These are phyloP conservation scores for Acanthamoeba sp. DNA, from an alignment of 208 protist genomes.

Conservation along the genomic window DNA sequence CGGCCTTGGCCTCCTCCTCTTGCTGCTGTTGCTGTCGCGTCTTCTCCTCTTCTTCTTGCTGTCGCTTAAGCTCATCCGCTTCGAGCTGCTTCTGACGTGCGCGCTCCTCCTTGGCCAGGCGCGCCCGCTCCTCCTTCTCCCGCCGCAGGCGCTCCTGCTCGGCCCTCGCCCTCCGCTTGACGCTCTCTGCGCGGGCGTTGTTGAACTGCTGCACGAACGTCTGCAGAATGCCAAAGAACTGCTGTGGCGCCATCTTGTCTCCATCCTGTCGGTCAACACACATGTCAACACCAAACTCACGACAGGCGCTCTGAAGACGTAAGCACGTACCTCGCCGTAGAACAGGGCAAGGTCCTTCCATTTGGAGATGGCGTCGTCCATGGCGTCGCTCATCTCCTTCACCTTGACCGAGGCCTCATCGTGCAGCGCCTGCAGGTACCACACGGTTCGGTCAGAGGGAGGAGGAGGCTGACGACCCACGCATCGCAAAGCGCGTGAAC, in stretches of 20 bases:
- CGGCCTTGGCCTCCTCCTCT: not conserved
- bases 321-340: not conserved
- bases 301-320: not conserved
- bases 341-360: slow-evolving; percentile 26
- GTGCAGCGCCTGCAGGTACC: not conserved
- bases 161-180: slow-evolving; percentile 3
- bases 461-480: too few species aligned
- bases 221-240: slow-evolving; percentile 38
- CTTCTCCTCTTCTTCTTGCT: not conserved
- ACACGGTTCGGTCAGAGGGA: not conserved
- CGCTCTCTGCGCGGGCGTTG: not conserved
- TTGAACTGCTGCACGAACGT: slow-evolving; percentile 51
- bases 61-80: too few species aligned
- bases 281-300: not conserved
- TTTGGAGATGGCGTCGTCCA: slow-evolving; percentile 20
- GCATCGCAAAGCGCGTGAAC: too few species aligned
- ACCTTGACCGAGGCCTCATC: slow-evolving; percentile 15
- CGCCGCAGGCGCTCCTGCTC: slow-evolving; percentile 1
- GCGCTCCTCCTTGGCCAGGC: slow-evolving; percentile 9
- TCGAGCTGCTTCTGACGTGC: not conserved
- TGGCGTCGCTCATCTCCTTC: slow-evolving; percentile 41
- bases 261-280: not conserved
- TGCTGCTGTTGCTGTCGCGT: not conserved
- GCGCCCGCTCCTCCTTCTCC: slow-evolving; percentile 3
- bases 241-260: slow-evolving; percentile 12